These are phyloP conservation scores for Xylaria intraflava DNA, from an alignment of 495 filamentous ascomycete species.

Conservation along the genomic window DNA sequence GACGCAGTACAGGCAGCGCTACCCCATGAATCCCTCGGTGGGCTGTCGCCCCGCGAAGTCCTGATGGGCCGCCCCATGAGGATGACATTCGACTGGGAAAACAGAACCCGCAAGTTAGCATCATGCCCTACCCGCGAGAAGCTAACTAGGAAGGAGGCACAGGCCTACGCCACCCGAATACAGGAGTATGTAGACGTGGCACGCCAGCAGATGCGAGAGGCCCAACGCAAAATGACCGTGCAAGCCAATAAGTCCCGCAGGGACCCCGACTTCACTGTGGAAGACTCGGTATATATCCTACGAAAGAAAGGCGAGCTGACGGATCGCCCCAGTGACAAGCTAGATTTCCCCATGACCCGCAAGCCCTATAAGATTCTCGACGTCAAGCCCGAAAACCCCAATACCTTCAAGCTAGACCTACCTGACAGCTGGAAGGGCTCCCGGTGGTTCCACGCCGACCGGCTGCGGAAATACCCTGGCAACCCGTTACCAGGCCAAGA, in stretches of 20 bases:
- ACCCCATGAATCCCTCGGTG: not conserved
- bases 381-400: not conserved
- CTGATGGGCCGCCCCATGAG: not conserved
- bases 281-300: conserved; percentile 6
- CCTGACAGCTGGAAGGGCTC: not conserved
- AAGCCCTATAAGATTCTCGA: not conserved
- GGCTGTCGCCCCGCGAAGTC: not conserved
- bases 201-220: not conserved
- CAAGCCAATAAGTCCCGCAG: conserved; percentile 5
- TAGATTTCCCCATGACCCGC: conserved; percentile 4
- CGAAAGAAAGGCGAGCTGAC: not conserved
- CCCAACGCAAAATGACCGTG: not conserved
- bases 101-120: not conserved
- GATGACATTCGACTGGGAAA: not conserved
- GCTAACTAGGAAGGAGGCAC: not conserved
- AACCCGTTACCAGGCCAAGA: conserved; percentile 11
- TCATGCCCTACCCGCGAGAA: not conserved
- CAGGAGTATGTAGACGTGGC: not conserved
- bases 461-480: conserved; percentile 4
- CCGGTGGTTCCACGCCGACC: not conserved
- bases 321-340: conserved; percentile 8
- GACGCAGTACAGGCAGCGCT: not conserved
- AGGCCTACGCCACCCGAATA: not conserved
- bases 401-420: conserved; percentile 5
- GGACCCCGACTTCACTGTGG: conserved; percentile 12